Evolutionary conservation across 1,139 yeast species (phyloP).

Genomic region (Scheffersomyces lignicola): DNA sequence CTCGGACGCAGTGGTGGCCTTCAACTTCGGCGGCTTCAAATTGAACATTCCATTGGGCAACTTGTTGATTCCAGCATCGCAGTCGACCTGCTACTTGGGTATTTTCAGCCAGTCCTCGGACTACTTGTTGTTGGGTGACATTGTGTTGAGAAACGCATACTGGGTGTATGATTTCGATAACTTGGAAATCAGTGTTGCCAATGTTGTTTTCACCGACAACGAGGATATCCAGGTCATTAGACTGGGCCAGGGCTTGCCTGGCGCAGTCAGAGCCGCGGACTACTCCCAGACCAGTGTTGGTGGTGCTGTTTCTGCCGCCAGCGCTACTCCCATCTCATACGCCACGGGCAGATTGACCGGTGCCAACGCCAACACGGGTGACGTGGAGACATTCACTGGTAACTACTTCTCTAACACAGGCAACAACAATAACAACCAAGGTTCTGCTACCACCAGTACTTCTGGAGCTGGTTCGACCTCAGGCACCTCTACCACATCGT

Average conservation of each 20-base stretch:
- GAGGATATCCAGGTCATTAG: constrained; percentile 42
- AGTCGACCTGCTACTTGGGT: constrained; percentile 29
- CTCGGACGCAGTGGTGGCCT: constrained; percentile 17
- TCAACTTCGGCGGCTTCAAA: constrained; percentile 39
- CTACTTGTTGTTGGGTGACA: constrained; percentile 60
- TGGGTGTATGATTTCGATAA: constrained; percentile 76
- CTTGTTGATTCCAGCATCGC: constrained; percentile 21
- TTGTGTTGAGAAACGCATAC: constrained; percentile 71
- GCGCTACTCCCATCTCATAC: not conserved
- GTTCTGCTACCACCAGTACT: not conserved
- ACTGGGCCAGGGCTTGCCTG: constrained; percentile 1
- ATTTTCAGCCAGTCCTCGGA: constrained; percentile 22
- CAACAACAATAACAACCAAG: not conserved
- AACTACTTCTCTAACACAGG: not conserved
- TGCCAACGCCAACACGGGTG: constrained; percentile 12
- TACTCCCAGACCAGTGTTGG: constrained; percentile 3
- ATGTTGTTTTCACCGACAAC: constrained; percentile 41
- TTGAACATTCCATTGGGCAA: constrained; percentile 38
- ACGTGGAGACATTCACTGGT: constrained; percentile 12
- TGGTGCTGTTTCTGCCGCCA: not conserved
- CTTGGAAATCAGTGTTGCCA: constrained; percentile 66
- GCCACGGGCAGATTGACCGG: constrained; percentile 10
- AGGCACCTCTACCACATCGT: not conserved
- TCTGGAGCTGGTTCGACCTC: not conserved
- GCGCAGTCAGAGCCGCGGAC: constrained; percentile 2